A percentile compares a stretch with the other conserved stretches of the same genome.
These are phyloP conservation scores for Diplogelasinospora grovesii DNA, from an alignment of 495 filamentous ascomycete species.

Conservation along the genomic window DNA sequence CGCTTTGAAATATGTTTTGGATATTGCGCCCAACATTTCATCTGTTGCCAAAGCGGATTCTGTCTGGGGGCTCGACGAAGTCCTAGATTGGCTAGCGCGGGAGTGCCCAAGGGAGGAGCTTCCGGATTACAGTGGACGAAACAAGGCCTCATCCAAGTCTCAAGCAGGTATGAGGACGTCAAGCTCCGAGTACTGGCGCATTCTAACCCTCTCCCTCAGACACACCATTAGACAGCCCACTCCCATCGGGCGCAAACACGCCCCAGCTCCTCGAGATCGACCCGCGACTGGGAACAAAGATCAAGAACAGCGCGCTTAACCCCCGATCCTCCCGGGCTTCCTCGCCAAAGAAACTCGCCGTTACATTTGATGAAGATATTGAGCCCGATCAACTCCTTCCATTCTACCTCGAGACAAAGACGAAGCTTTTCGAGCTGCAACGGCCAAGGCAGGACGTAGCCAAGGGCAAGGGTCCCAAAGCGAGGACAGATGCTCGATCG, in stretches of 20 bases:
- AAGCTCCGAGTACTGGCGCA: conserved; percentile 7
- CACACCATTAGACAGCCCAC: conserved; percentile 38
- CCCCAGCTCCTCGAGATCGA: conserved; percentile 35
- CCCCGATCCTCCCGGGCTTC: conserved; percentile 11
- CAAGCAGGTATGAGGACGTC: too few relatives aligned
- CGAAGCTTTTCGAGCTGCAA: conserved; percentile 62
- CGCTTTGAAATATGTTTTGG: conserved; percentile 58
- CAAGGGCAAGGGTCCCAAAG: conserved; percentile 35
- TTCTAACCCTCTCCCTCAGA: conserved; percentile 23
- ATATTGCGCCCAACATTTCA: conserved; percentile 46
- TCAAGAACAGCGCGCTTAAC: conserved; percentile 24
- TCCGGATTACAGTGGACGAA: conserved; percentile 56
- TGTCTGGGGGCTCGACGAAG: conserved; percentile 79
- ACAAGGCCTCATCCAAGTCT: conserved; percentile 24
- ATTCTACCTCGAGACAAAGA: conserved; percentile 65
- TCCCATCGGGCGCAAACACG: conserved; percentile 41
- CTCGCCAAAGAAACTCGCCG: conserved; percentile 25
- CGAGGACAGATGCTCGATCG: conserved; percentile 14
- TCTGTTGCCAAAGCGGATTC: conserved; percentile 50
- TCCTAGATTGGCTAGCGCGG: conserved; percentile 78
- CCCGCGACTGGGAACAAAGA: conserved; percentile 19
- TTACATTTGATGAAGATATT: conserved; percentile 51
- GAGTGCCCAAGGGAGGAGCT: conserved; percentile 62
- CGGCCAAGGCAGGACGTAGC: conserved; percentile 48
- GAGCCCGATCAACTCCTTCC: conserved; percentile 70